Evolutionary conservation across 805 yeast genomes (phyloP), one percentile per base, ranked within the genome.

Genomic region (Yueomyces sinensis): DNA sequence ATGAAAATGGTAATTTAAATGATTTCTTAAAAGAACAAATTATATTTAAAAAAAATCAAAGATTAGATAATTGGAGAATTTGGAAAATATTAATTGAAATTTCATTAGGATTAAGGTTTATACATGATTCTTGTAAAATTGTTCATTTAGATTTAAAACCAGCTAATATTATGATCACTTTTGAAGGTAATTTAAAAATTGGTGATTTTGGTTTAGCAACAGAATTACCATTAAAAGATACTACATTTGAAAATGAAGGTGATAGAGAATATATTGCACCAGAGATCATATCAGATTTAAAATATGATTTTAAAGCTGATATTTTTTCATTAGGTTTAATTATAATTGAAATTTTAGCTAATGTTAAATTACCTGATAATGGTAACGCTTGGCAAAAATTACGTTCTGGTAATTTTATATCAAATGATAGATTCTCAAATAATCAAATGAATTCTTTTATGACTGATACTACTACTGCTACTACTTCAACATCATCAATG

Each of bases 201-300:
- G 98, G 95, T 15, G 98, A 91, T 59, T 91, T 91, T 63, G 98
- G 98, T 7, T 74, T 91, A 66, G 94, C 96, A 5, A 72, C 94
- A 3, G 74, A 72, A 43, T 62, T 75, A 35, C 97, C 97, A 0
- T 74, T 76, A 15, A 72, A 72, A 32, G 68, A 52, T 23, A 48
- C 48, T 4, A 66, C 65, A 22, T 77, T 83, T 47, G 98, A 91
- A 58, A 72, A 94, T 44, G 98, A 91, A 59, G 98, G 98, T 19
- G 98, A 91, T 58, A 67, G 97, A 35, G 95, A 89, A 54, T 91
- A 91, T 58, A 91, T 91, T 58, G 97, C 98, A 0, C 98, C 98
- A 1, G 98, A 91, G 55, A 76, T 91, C 17, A 76, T 91, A 36
- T 74, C 86, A 24, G 74, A 70, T 31, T 86, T 83, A 52, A 69